These are phyloP conservation scores for Blepharisma japonicum DNA, from an alignment of 73 alveolate genomes.

Conservation along the genomic window DNA sequence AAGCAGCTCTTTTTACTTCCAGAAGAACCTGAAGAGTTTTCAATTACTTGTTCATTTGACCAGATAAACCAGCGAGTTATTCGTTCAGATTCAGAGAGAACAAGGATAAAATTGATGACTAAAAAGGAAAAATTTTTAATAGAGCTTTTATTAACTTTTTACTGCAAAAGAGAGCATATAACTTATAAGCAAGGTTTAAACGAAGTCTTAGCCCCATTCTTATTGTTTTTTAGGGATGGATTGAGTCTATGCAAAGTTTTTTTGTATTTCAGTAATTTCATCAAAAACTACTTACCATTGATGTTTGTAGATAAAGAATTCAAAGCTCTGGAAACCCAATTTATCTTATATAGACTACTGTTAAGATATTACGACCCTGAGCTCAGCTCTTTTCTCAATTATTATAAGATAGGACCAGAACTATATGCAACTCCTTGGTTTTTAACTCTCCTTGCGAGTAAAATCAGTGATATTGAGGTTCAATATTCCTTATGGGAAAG, in stretches of 20 bases:
- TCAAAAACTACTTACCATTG: conserved; percentile 34
- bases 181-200: conserved; percentile 77
- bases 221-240: conserved; percentile 37
- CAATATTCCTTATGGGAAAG: conserved; percentile 39
- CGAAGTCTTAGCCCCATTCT: conserved; percentile 65
- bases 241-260: conserved; percentile 15
- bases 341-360: conserved; percentile 41
- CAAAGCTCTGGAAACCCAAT: conserved; percentile 43
- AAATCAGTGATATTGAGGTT: conserved; percentile 5
- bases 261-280: conserved; percentile 26
- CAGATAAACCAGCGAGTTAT: conserved; percentile 28
- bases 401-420: conserved; percentile 61
- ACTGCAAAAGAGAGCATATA: conserved; percentile 52
- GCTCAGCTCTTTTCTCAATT: conserved; percentile 43
- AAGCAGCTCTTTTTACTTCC: background rate
- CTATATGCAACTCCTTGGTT: conserved; percentile 82
- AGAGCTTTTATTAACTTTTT: conserved; percentile 61
- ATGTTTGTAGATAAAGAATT: conserved; percentile 47
- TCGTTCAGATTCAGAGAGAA: conserved; percentile 31
- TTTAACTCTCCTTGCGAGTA: conserved; percentile 68
- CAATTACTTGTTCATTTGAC: conserved; percentile 7
- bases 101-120: conserved; percentile 27
- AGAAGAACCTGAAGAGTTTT: background rate
- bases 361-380: conserved; percentile 64
- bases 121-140: conserved; percentile 35